Percentiles rank a stretch among this genome's conserved stretches.
phyloP scores from a whole-genome alignment of 176 grass and related monocot species.

The Aechmea fasciata region DNA sequence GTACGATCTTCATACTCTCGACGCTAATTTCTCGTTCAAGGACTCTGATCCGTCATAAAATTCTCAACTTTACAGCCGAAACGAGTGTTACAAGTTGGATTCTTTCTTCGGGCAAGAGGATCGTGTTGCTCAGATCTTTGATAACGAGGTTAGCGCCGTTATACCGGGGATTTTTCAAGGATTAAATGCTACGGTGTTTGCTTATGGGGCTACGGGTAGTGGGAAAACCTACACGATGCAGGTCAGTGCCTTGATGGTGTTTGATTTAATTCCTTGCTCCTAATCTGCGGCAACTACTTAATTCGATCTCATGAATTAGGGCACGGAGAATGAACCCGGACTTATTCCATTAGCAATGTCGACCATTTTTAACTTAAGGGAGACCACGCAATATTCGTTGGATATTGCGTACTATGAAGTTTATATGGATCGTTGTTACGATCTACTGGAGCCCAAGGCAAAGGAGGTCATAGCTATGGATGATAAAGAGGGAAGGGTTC shows the following conservation, averaged over 20 bases:
- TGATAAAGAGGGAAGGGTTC: slow-evolving; percentile 67
- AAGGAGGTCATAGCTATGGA: slow-evolving; percentile 77
- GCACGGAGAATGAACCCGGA: slow-evolving; percentile 46
- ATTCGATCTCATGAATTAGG: slow-evolving; percentile 21
- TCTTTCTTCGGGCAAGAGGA: slow-evolving; percentile 63
- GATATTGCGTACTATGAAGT: slow-evolving; percentile 83
- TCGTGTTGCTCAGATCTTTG: slow-evolving; percentile 38
- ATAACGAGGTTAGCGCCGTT: slow-evolving; percentile 48
- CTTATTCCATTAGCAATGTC: slow-evolving; percentile 62
- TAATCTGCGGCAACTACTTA: background rate
- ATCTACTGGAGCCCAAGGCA: slow-evolving; percentile 75
- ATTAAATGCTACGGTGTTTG: slow-evolving; percentile 54
- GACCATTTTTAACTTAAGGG: slow-evolving; percentile 38
- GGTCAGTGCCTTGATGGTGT: slow-evolving; percentile 18
- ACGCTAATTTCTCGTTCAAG: background rate
- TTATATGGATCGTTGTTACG: slow-evolving; percentile 88
- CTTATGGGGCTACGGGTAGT: slow-evolving; percentile 74
- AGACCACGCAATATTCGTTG: slow-evolving; percentile 40
- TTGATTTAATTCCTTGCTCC: background rate
- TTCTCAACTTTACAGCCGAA: slow-evolving; percentile 36
- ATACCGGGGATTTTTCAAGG: slow-evolving; percentile 68
- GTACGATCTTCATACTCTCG: slow-evolving; percentile 12
- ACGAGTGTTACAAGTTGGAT: slow-evolving; percentile 69
- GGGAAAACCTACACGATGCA: slow-evolving; percentile 97
- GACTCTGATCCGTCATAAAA: background rate